Percentiles rank a stretch among this genome's conserved stretches.
phyloP scores from a whole-genome alignment of 805 yeast genomes.

The Yamadazyma scolyti region DNA sequence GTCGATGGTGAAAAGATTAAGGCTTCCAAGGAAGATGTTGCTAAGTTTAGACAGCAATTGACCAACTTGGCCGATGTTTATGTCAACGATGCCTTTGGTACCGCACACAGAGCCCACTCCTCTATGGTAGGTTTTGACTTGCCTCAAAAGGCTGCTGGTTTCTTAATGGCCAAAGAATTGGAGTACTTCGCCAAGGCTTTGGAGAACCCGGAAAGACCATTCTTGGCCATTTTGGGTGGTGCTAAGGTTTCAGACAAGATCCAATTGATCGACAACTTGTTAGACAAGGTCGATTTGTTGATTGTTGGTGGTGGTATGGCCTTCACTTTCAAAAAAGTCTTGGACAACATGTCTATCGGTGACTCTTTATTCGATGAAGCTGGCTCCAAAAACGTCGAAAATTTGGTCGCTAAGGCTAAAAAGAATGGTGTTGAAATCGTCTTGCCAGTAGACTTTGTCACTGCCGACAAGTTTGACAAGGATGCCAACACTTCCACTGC shows the following conservation, averaged over 20 bases:
- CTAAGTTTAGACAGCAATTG: conserved; percentile 82
- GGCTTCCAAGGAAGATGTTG: conserved; percentile 83
- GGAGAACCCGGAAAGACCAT: conserved; percentile 97
- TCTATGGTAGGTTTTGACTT: conserved; percentile 97
- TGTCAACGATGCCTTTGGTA: conserved; percentile 97
- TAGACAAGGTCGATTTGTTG: conserved; percentile 91
- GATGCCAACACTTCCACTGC: conserved; percentile 86
- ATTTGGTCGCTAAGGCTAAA: conserved; percentile 93
- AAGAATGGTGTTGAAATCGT: conserved; percentile 90
- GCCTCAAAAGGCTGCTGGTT: conserved; percentile 97
- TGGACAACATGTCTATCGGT: conserved; percentile 84
- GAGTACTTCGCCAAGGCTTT: conserved; percentile 97
- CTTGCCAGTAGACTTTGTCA: conserved; percentile 92
- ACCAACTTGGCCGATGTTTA: conserved; percentile 94
- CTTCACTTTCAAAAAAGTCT: conserved; percentile 95
- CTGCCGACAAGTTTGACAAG: conserved; percentile 90
- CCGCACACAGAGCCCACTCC: conserved; percentile 99
- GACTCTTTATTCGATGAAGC: conserved; percentile 87
- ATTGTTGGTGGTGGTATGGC: conserved; percentile 99
- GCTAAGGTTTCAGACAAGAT: conserved; percentile 99
- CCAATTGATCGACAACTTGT: conserved; percentile 93
- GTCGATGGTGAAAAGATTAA: conserved; percentile 85
- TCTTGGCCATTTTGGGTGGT: conserved; percentile 98
- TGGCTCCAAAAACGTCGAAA: conserved; percentile 93
- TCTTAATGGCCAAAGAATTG: conserved; percentile 96